A percentile compares a stretch with the other conserved stretches of the same genome.
Conservation (phyloP, 139 green algal genomes). For the Chlamydomonas sp. region DNA sequence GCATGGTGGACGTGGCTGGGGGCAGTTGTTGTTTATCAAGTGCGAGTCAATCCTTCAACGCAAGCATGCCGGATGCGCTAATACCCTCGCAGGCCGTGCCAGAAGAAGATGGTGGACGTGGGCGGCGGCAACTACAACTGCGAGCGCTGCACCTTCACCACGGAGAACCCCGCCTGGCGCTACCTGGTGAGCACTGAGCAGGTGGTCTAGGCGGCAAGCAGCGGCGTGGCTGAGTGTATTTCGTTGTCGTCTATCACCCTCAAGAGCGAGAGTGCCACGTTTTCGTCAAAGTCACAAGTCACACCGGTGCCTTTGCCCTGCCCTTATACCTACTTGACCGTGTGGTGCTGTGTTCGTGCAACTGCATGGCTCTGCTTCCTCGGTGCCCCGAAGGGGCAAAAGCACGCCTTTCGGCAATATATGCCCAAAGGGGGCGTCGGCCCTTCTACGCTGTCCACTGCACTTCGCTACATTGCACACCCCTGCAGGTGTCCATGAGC, state of each 20-base stretch:
- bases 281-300: no score
- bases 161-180: slow-evolving; percentile 48
- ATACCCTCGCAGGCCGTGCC: slow-evolving; percentile 55
- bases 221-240: no score
- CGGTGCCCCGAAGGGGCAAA: no score
- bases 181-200: slow-evolving; percentile 45
- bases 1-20: no score
- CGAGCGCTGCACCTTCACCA: slow-evolving; percentile 45
- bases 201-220: not conserved
- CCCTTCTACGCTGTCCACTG: no score
- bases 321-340: not conserved
- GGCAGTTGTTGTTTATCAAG: no score
- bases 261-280: no score
- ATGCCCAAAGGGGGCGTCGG: no score
- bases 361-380: slow-evolving; percentile 43
- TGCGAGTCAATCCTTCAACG: no score
- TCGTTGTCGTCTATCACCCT: no score
- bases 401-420: no score
- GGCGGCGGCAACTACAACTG: slow-evolving; percentile 49
- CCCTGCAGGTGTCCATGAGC: slow-evolving; percentile 27
- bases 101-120: slow-evolving; percentile 80
- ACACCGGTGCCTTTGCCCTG: not conserved
- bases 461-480: not conserved
- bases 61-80: no score
- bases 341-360: slow-evolving; percentile 1